Evolutionary conservation across 495 filamentous ascomycete genomes (phyloP), one percentile per base, ranked within the genome.

Genomic region (Penicillium silybi): DNA sequence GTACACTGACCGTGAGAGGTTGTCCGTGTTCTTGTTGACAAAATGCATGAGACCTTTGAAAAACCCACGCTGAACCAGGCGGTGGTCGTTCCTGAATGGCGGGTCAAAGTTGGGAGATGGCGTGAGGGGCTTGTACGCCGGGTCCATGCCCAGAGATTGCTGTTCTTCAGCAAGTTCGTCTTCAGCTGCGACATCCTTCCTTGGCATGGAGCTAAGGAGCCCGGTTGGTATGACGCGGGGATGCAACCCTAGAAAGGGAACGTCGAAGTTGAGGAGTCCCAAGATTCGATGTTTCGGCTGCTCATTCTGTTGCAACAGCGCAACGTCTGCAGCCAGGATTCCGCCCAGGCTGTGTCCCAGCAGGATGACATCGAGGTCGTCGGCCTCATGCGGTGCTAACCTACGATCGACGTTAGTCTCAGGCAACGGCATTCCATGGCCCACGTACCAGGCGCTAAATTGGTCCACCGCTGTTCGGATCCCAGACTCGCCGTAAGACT

Each of bases 321-420:
- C 86, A 11, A 95, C 79, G 49, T 97, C 92, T 2, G 90, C 88
- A 16, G 85, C 78, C 7, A 97, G 56, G 19, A 97, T 73, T 2
- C 92, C 92, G 17, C 92, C 92, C 80, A 97, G 90, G 45, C 88
- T 92, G 63, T 97, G 92, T 0, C 92, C 92, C 0, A 96, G 71
- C 8, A 97, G 69, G 38, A 97, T 73, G 4, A 96, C 76, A 71
- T 97, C 92, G 4, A 89, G 88, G 18, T 74, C 80, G 6, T 75
- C 68, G 10, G 82, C 80, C 63, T 93, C 87, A 59, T 96, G 87
- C 1, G 89, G 88, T 37, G 80, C 74, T 26, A 96, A 74, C 85
- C 85, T 87, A 53, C 20, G 26, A 56, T 13, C 1, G n/a, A 9
- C 2, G 18, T 34, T 6, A 23, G 22, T 48, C n/a, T 46, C 23